Base-by-base conservation (phyloP, 257 asterid species). In the Ligustrum vulgare region DNA sequence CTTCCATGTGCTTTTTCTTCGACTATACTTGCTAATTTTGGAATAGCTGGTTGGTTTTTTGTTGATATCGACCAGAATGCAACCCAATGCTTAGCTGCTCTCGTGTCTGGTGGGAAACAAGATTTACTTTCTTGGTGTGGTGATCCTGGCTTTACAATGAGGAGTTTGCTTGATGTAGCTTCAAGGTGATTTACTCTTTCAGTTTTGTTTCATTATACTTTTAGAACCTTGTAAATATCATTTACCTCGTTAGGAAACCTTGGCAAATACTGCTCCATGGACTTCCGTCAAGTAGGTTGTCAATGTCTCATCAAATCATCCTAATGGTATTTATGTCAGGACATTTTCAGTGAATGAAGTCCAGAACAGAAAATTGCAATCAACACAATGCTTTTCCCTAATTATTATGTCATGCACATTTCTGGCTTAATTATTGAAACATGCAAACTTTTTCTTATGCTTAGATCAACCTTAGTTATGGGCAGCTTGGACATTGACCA, bases 91-190 rank as follows among this genome's bases (percentile, higher is more conserved):
- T 80, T 94, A 80, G 97, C 98, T 82, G 87, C 94, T 77, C 79
- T 94, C 35, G 80, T 94, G 51, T 88, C 92, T 83, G 97, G 88
- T 79, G 99, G 96, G 75, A 94, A 91, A 79, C 94, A 93, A 84
- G 98, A 94, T 76, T 84, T 94, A 78, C 96, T 94, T 75, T 62
- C 84, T 70, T 92, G 96, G 99, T 80, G 81, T 75, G 96, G 88
- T 63, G 97, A 94, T 84, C 88, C 96, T 82, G 97, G 92, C 67
- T 92, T 87, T 68, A 84, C 91, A 20, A 92, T 94, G 98, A 88
- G 87, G 82, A 87, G 92, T 84, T 89, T 94, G 82, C 99, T 94
- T 78, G 99, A 91, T 80, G 96, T 92, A 73, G 96, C 93, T 80
- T 94, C 99, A 73, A 92, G 99, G 99, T 94, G 70, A 73, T 76